A percentile compares a stretch with the other conserved stretches of the same genome.
phyloP scores from a whole-genome alignment of 2,329 filamentous ascomycete species.

The Thielaviopsis musarum region DNA sequence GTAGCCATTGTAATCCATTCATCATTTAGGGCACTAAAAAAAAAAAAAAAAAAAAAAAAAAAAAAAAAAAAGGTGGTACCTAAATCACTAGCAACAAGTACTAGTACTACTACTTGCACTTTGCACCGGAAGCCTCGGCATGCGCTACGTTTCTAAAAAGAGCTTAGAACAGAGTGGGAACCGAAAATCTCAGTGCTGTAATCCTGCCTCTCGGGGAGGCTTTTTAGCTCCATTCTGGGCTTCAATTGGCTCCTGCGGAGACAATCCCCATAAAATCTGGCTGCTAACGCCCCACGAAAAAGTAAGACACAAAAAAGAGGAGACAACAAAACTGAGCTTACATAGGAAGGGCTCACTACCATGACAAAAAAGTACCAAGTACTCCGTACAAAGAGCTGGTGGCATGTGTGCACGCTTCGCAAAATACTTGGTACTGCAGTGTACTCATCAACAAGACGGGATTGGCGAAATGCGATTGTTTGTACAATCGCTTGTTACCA shows the following conservation, averaged over 20 bases:
- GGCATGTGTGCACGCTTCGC: not conserved
- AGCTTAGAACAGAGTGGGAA: slow-evolving; percentile 1
- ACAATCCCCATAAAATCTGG: not conserved
- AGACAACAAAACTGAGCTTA: not conserved
- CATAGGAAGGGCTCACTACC: not conserved
- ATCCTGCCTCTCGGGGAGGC: not conserved
- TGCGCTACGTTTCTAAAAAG: not conserved
- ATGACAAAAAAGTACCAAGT: not conserved
- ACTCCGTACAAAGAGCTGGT: not conserved
- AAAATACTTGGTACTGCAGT: not conserved
- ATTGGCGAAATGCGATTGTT: not conserved
- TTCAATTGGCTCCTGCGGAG: too few relatives aligned
- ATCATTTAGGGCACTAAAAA: too few relatives aligned
- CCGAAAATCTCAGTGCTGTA: not conserved
- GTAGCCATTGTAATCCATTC: not conserved
- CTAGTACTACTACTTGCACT: too few relatives aligned
- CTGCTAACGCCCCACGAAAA: not conserved
- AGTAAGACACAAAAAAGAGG: not conserved
- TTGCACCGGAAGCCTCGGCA: slow-evolving; percentile 2
- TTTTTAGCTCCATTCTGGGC: not conserved
- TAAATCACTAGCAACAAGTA: not conserved
- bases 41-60: too few relatives aligned
- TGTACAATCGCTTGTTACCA: not conserved
- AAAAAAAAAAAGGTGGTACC: not conserved
- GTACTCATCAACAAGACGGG: not conserved